Evolutionary conservation across 2,329 filamentous ascomycete species (phyloP).

Genomic region (Fulvia fulva): DNA sequence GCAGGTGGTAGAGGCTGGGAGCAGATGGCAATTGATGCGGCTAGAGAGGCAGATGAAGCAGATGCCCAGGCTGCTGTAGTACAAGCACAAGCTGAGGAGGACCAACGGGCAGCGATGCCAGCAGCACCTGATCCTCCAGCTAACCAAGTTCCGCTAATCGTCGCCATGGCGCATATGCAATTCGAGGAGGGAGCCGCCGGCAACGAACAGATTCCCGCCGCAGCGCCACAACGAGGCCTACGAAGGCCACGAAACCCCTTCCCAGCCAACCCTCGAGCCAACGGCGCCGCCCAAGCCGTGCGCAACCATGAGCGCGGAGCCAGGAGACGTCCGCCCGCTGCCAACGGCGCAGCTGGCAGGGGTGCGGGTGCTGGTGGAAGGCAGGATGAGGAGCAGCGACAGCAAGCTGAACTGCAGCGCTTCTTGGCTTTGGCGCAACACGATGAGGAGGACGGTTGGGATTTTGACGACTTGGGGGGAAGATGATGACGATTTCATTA

Average conservation of each 20-base stretch:
- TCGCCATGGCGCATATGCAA: constrained; percentile 20
- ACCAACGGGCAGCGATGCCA: constrained; percentile 11
- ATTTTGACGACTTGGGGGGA: constrained; percentile 55
- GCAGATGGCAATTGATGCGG: constrained; percentile 37
- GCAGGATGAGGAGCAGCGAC: constrained; percentile 21
- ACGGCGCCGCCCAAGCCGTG: constrained; percentile 17
- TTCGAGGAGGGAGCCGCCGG: constrained; percentile 9
- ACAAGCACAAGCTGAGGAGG: constrained; percentile 24
- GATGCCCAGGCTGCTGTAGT: constrained; percentile 32
- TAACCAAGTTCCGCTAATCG: constrained; percentile 15
- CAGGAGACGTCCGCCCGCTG: constrained; percentile 5
- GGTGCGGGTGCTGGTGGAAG: neutral
- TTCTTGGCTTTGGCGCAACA: constrained; percentile 51
- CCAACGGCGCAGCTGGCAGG: constrained; percentile 11
- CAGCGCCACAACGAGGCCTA: constrained; percentile 1
- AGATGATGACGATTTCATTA: constrained; percentile 29
- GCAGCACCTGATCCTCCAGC: constrained; percentile 10
- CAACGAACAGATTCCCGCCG: constrained; percentile 2
- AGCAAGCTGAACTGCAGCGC: constrained; percentile 42
- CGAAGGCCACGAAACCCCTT: constrained; percentile 26
- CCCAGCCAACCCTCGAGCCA: constrained; percentile 18
- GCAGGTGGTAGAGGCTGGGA: constrained; percentile 42
- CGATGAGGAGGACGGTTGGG: constrained; percentile 57
- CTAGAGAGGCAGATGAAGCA: constrained; percentile 30
- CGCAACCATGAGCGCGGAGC: constrained; percentile 22